phyloP scores from a whole-genome alignment of 176 grass and related monocot genomes.

The Oryza punctata region DNA sequence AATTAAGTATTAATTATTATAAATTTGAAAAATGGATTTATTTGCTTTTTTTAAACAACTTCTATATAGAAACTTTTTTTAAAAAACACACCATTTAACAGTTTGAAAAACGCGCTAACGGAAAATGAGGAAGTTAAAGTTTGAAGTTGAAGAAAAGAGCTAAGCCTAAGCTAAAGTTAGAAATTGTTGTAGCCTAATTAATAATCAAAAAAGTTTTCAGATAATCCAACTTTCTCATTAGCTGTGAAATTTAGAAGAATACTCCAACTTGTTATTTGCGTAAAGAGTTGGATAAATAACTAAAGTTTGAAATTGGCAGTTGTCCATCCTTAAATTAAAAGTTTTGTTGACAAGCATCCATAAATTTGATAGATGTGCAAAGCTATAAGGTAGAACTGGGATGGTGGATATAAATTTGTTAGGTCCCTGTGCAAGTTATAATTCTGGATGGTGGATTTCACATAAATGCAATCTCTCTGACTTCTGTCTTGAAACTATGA shows the following conservation, averaged over 20 bases:
- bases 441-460: slow-evolving; percentile 2
- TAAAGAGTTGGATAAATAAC: slow-evolving; percentile 12
- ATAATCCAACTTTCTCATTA: neutral
- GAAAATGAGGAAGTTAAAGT: no score
- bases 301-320: neutral
- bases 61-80: no score
- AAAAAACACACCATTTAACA: no score
- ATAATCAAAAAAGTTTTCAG: neutral
- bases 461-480: slow-evolving; percentile 26
- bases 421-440: slow-evolving; percentile 20
- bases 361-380: neutral
- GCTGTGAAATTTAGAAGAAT: neutral
- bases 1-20: no score
- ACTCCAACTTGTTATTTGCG: neutral
- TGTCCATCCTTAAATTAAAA: neutral
- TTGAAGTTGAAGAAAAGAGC: no score
- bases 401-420: slow-evolving; percentile 9
- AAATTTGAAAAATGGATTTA: no score
- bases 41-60: no score
- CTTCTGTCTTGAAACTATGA: neutral
- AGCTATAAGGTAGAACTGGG: neutral
- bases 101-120: no score
- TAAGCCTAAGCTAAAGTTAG: slow-evolving; percentile 3
- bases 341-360: neutral
- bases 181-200: neutral